These are phyloP conservation scores for Aspergillus coremiiformis DNA, from an alignment of 495 filamentous ascomycete genomes.

Conservation along the genomic window DNA sequence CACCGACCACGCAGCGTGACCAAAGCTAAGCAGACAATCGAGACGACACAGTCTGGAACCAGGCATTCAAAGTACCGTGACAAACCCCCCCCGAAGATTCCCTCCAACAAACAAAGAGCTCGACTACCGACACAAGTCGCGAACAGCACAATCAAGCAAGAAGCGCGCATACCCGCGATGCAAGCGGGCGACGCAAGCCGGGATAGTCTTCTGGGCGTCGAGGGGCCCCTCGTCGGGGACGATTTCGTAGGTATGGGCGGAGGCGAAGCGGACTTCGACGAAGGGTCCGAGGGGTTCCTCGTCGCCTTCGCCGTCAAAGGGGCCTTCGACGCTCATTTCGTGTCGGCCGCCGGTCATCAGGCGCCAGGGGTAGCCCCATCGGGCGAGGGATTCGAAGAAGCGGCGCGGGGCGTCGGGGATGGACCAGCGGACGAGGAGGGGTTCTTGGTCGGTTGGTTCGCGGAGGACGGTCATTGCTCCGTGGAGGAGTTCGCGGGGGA, in stretches of 20 bases:
- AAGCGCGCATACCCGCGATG: constrained; percentile 27
- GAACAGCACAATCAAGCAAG: constrained; percentile 19
- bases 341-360: constrained; percentile 28
- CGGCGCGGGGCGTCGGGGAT: constrained; percentile 16
- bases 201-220: constrained; percentile 23
- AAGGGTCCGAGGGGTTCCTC: not conserved
- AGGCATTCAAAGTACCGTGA: too few species aligned
- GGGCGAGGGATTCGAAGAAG: constrained; percentile 27
- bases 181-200: constrained; percentile 20
- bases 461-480: constrained; percentile 17
- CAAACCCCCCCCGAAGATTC: too few species aligned
- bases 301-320: constrained; percentile 11
- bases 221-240: constrained; percentile 14
- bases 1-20: too few species aligned
- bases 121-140: too few species aligned
- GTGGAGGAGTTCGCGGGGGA: constrained; percentile 16
- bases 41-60: too few species aligned
- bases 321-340: constrained; percentile 29
- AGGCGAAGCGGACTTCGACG: constrained; percentile 28
- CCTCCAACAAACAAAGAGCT: too few species aligned
- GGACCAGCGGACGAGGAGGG: constrained; percentile 19
- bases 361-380: constrained; percentile 31
- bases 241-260: constrained; percentile 29
- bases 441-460: not conserved
- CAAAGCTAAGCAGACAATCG: too few species aligned